Evolutionary conservation across 805 yeast genomes (phyloP), one percentile per base, ranked within the genome.

Genomic region (Suhomyces prunicola): DNA sequence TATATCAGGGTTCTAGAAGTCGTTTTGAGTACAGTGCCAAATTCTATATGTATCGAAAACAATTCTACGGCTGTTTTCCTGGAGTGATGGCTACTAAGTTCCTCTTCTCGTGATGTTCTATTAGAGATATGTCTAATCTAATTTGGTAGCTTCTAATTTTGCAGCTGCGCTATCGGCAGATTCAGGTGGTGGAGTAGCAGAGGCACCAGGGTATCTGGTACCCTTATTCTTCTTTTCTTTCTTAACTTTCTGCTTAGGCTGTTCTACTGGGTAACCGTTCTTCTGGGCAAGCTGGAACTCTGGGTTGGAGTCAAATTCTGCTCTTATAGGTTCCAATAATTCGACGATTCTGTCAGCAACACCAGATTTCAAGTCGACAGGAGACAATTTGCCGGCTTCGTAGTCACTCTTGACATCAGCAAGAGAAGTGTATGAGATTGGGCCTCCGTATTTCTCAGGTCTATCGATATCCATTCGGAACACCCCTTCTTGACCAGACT

Each of bases 391-490:
- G 68, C 87, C 88, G 29, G 80, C 78, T 45, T 81, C 86, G 73
- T 80, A 94, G 60, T 87, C 97, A 36, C 74, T 73, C 67, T 87
- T 86, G 64, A 94, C 76, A 39, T 83, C 81, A 17, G 82, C 91
- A 60, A 90, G 76, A 17, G 88, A 77, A 42, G 66, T 67, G 81
- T 83, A 94, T 47, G 86, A 77, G 53, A 94, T 78, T 60, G 96
- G 87, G 49, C 99, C 99, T 61, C 99, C 99, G 70, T 90, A 94
- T 73, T 94, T 86, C 70, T 94, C 99, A 47, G 97, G 97, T 74
- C 99, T 87, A 64, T 87, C 84, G 61, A 94, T 84, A 68, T 71
- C 76, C 73, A 94, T 90, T 50, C 78, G 74, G 60, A 90, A 88
- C 45, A 71, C 70, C 19, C 80, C 83, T 5, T 62, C 68, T 36